phyloP scores from a whole-genome alignment of 225 moss, liverwort and hornwort species.

The Takakia lepidozioides region DNA sequence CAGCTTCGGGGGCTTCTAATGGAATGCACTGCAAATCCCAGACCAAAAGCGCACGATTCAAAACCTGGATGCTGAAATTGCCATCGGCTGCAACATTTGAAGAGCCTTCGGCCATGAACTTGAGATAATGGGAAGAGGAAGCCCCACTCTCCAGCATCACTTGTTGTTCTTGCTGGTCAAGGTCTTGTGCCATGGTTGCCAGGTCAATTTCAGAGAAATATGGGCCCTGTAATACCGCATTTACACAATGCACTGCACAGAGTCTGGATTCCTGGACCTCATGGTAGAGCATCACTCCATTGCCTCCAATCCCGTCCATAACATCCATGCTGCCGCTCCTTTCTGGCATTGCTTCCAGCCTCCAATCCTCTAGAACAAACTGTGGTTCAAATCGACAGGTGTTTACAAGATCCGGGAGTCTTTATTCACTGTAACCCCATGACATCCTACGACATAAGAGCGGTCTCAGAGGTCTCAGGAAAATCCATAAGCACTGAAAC shows the following conservation, averaged over 20 bases:
- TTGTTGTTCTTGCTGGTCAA: slow-evolving; percentile 59
- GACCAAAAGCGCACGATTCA: slow-evolving; percentile 45
- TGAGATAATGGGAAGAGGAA: slow-evolving; percentile 36
- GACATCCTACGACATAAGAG: too few species aligned
- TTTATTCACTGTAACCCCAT: too few species aligned
- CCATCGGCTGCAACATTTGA: slow-evolving; percentile 60
- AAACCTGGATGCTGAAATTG: slow-evolving; percentile 61
- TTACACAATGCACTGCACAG: slow-evolving; percentile 60
- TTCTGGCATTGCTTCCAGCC: too few species aligned
- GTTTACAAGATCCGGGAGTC: too few species aligned
- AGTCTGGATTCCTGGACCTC: slow-evolving; percentile 63
- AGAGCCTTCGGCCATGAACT: slow-evolving; percentile 60
- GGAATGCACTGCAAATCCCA: slow-evolving; percentile 61
- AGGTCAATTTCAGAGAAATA: slow-evolving; percentile 65
- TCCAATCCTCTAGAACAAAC: too few species aligned
- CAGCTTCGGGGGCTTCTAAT: slow-evolving; percentile 42
- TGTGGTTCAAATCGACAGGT: too few species aligned
- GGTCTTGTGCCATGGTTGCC: slow-evolving; percentile 51
- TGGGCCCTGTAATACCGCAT: slow-evolving; percentile 53
- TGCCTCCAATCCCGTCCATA: not conserved
- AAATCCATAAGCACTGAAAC: too few species aligned
- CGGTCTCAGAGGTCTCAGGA: too few species aligned
- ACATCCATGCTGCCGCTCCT: too few species aligned
- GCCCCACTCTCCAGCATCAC: slow-evolving; percentile 62
- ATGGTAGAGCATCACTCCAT: slow-evolving; percentile 32